A percentile compares a stretch with the other conserved stretches of the same genome.
phyloP scores from a whole-genome alignment of 768 basidiomycete genomes.

The Rhizopogon rudus region DNA sequence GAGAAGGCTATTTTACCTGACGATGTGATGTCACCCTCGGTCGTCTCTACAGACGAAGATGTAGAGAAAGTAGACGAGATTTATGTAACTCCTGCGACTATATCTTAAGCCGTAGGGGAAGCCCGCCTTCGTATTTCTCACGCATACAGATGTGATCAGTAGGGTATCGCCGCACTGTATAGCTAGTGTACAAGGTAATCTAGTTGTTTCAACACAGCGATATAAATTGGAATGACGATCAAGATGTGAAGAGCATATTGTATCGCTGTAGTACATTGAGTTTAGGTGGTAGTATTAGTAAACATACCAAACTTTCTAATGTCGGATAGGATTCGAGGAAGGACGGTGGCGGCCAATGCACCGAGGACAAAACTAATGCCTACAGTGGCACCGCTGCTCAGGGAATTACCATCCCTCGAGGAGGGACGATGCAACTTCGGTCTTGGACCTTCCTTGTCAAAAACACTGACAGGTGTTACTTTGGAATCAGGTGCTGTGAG shows the following conservation, averaged over 20 bases:
- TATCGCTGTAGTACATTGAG: background rate
- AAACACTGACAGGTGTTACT: constrained; percentile 9
- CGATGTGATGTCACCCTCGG: background rate
- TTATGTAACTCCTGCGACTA: background rate
- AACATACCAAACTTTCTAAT: background rate
- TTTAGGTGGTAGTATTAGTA: background rate
- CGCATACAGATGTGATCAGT: too few relatives aligned
- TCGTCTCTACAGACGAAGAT: background rate
- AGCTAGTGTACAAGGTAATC: background rate
- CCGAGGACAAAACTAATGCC: constrained; percentile 15
- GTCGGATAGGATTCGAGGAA: constrained; percentile 3
- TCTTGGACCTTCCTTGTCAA: constrained; percentile 13
- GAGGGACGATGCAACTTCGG: constrained; percentile 5
- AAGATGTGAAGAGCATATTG: too few relatives aligned
- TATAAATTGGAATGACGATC: background rate
- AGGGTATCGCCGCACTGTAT: background rate
- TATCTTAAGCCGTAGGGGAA: background rate
- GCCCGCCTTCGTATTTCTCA: background rate
- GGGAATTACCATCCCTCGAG: background rate
- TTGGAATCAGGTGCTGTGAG: constrained; percentile 17
- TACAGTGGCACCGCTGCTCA: constrained; percentile 2
- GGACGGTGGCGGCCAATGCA: constrained; percentile 3
- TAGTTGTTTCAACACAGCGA: background rate
- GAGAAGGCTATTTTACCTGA: constrained; percentile 5
- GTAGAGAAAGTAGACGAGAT: background rate